Base-by-base conservation (phyloP, 345 rosid species). In the Salix arbutifolia region DNA sequence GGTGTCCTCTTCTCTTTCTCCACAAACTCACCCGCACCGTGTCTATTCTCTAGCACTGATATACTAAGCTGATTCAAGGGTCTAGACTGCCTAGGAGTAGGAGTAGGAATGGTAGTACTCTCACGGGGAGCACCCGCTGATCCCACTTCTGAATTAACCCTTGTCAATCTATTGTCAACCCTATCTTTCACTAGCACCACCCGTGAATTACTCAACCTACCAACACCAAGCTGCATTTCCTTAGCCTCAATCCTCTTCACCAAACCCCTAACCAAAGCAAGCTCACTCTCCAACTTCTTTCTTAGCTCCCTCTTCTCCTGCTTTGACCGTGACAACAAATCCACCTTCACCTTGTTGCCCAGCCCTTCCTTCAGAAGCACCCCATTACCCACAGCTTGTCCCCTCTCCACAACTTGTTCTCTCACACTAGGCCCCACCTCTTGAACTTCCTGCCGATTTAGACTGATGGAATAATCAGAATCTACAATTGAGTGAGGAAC, bases 1-100 rank as follows among this genome's bases (percentile, higher is more conserved):
- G 98, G 99, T 16, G 98, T 96, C 62, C 99, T 88, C 81, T 96
- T 96, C 85, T 94, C 99, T 85, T 91, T 96, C 88, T 96, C 99
- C 83, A 89, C 78, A 68, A 65, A 77, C 83, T 94, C 99, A 69
- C 76, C 87, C 40, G 78, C 17, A 28, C 93, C 93, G 60, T 77
- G 97, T 78, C 87, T 88, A 78, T 92, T 96, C 80, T 90, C 95
- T 74, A 92, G 65, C 17, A 90, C 89, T 1, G 97, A 88, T 78
- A 96, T 77, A 69, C 90, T 90, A 61, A 89, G 80, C 77, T 89
- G 97, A 81, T 89, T 89, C 80, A 89, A 77, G 77, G 97, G 90
- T 88, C 97, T 90, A 48, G 90, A 84, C 76, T 81, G 90, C 83
- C 90, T 85, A 76, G 87, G 82, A 78, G 85, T 85, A 82, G 87